phyloP scores from a whole-genome alignment of 1,139 yeast species.

The Geotrichum citri-aurantii region DNA sequence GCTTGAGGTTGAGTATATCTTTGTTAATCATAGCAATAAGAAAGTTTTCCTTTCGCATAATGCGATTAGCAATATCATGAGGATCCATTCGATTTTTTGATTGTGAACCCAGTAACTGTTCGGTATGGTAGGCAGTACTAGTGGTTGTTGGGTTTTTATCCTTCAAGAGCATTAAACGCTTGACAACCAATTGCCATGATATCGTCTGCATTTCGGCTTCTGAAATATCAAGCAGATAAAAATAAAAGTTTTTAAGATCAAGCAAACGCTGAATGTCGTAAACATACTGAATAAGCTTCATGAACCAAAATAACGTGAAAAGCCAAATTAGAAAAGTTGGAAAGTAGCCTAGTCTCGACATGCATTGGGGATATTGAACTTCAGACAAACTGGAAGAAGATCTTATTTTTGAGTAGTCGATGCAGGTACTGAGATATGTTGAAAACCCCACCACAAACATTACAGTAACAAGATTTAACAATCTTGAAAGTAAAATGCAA shows the following conservation, averaged over 20 bases:
- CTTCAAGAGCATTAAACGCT: slow-evolving; percentile 62
- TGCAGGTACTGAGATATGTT: slow-evolving; percentile 76
- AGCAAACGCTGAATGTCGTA: slow-evolving; percentile 45
- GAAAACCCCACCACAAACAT: slow-evolving; percentile 73
- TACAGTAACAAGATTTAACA: slow-evolving; percentile 62
- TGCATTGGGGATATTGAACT: slow-evolving; percentile 58
- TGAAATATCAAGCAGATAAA: slow-evolving; percentile 58
- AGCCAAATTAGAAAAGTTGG: slow-evolving; percentile 56
- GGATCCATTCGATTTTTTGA: slow-evolving; percentile 78
- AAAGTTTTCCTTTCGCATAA: slow-evolving; percentile 92
- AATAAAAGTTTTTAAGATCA: slow-evolving; percentile 62
- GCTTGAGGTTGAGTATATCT: slow-evolving; percentile 59
- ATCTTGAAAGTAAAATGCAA: slow-evolving; percentile 62
- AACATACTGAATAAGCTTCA: slow-evolving; percentile 55
- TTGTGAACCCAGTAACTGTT: slow-evolving; percentile 47
- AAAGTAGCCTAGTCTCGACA: slow-evolving; percentile 44
- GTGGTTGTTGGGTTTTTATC: slow-evolving; percentile 75
- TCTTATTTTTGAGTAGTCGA: slow-evolving; percentile 54
- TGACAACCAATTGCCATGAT: slow-evolving; percentile 87
- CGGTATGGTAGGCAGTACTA: slow-evolving; percentile 31
- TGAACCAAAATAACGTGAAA: slow-evolving; percentile 50
- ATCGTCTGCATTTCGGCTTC: slow-evolving; percentile 88
- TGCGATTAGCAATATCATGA: slow-evolving; percentile 89
- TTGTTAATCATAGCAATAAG: slow-evolving; percentile 83
- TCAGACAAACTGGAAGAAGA: slow-evolving; percentile 40